Percentiles rank a stretch among this genome's conserved stretches.
Evolutionary conservation across 208 protist genomes (phyloP).

Genomic region (Strigomonas galati): DNA sequence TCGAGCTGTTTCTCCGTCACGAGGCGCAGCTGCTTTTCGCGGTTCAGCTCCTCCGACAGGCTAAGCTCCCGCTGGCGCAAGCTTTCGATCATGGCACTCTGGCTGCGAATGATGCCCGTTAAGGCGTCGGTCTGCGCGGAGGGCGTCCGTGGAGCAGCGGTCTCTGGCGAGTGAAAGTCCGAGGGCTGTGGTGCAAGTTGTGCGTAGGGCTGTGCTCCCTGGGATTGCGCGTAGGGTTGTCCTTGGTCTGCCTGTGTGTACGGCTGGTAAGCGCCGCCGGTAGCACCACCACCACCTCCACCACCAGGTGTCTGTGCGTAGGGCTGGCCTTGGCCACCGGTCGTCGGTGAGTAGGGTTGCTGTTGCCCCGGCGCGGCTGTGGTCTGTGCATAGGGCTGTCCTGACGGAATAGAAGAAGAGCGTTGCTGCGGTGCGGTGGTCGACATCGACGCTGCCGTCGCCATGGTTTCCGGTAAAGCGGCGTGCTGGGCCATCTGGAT

Average conservation of each 20-base stretch:
- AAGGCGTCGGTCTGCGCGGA: conserved; percentile 14
- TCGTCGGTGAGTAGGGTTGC: no score
- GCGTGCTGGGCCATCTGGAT: conserved; percentile 41
- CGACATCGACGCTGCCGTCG: no score
- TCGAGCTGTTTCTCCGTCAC: conserved; percentile 42
- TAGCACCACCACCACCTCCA: no score
- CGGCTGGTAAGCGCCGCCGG: no score
- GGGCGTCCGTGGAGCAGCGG: background rate
- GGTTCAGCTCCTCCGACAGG: conserved; percentile 59
- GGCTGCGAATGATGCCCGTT: conserved; percentile 58
- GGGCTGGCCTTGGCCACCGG: no score
- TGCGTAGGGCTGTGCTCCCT: no score
- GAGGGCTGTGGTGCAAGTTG: background rate
- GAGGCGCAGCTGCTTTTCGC: conserved; percentile 32
- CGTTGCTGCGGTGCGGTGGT: no score
- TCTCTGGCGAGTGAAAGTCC: background rate
- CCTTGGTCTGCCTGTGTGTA: no score
- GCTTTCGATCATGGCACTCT: conserved; percentile 74
- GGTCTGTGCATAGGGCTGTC: background rate
- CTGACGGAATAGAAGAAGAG: no score
- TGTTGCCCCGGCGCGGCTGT: background rate
- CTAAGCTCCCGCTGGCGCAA: conserved; percentile 66
- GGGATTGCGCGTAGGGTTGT: no score
- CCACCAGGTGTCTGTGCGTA: no score
- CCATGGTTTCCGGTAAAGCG: background rate